These are phyloP conservation scores for Solanum neorickii DNA, from an alignment of 257 asterid species.

Conservation along the genomic window DNA sequence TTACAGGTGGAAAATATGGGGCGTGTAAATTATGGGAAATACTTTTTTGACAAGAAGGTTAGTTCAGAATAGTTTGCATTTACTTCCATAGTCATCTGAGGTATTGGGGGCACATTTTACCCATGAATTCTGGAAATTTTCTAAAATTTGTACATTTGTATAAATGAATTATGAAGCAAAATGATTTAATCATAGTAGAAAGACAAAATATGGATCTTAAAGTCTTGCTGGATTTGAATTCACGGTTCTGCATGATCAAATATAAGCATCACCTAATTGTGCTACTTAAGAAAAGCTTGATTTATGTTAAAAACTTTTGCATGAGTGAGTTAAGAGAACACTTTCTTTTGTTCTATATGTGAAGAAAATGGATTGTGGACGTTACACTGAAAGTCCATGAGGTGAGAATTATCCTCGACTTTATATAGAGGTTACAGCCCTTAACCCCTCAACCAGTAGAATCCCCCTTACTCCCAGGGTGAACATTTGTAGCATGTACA, in stretches of 20 bases:
- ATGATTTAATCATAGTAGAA: not conserved
- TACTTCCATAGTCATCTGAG: not conserved
- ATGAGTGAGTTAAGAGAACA: not conserved
- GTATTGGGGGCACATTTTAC: not conserved
- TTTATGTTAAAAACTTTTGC: not conserved
- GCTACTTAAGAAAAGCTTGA: not conserved
- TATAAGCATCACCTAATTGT: not conserved
- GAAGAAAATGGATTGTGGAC: not conserved
- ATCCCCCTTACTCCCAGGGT: not conserved
- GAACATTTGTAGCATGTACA: not conserved
- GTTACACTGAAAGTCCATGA: not conserved
- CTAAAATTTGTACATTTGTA: not conserved
- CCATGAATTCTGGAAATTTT: not conserved
- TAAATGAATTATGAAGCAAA: not conserved
- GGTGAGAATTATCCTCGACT: not conserved
- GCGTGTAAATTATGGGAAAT: slow-evolving; percentile 74
- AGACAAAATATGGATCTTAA: not conserved
- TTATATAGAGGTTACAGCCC: not conserved
- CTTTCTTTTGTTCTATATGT: not conserved
- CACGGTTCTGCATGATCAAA: not conserved
- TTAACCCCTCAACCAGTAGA: not conserved
- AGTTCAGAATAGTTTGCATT: not conserved
- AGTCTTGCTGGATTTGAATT: not conserved
- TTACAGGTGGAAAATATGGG: slow-evolving; percentile 97
- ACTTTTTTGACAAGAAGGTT: slow-evolving; percentile 79